Conservation (phyloP, 2,329 filamentous ascomycete genomes). For the Dothideomycetidae sp. region DNA sequence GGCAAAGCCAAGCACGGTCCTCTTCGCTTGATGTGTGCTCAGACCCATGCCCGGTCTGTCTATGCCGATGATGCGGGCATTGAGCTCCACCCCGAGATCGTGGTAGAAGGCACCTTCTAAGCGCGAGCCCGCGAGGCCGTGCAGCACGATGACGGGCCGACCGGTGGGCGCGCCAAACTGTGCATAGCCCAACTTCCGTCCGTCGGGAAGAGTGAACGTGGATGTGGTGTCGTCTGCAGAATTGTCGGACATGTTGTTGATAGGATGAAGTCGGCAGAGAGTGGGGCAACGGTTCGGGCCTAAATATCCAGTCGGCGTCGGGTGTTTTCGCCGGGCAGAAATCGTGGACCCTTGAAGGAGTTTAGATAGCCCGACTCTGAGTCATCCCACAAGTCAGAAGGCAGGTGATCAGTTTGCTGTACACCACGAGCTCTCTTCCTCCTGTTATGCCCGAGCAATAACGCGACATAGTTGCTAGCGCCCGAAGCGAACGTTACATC, state of each 20-base stretch:
- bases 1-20: background rate
- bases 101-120: background rate
- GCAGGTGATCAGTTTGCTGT: too few species aligned
- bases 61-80: background rate
- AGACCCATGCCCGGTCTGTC: background rate
- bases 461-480: too few species aligned
- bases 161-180: slow-evolving; percentile 2
- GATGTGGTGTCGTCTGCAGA: background rate
- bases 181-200: slow-evolving; percentile 1
- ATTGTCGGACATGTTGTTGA: background rate
- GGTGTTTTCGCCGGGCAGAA: too few species aligned
- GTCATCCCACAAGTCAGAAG: too few species aligned
- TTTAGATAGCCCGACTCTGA: too few species aligned
- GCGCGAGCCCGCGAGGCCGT: background rate
- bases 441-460: too few species aligned
- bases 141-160: background rate
- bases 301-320: too few species aligned
- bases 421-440: too few species aligned
- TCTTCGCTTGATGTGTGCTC: background rate
- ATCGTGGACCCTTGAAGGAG: too few species aligned
- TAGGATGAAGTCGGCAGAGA: too few species aligned
- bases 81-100: background rate
- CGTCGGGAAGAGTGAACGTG: slow-evolving; percentile 1
- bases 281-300: too few species aligned
- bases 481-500: too few species aligned